These are phyloP conservation scores for Aegilops speltoides DNA, from an alignment of 176 grass and related monocot genomes.

Conservation along the genomic window DNA sequence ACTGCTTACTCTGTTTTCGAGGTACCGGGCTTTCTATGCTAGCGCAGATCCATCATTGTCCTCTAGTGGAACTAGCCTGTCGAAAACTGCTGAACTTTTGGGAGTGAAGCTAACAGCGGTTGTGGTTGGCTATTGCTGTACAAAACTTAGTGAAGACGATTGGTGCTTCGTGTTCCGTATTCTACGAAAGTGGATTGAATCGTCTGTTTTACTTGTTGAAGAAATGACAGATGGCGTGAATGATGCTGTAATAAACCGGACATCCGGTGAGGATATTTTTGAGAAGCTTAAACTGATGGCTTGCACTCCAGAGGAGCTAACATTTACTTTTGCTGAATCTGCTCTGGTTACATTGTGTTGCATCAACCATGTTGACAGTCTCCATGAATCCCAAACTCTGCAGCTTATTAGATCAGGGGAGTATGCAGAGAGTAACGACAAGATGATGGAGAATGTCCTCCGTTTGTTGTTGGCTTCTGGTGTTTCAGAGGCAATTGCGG, in stretches of 20 bases:
- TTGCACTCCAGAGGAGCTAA: constrained; percentile 48
- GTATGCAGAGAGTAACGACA: constrained; percentile 63
- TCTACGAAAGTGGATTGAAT: constrained; percentile 69
- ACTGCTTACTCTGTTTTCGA: constrained; percentile 60
- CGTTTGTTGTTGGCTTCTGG: constrained; percentile 79
- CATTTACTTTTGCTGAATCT: constrained; percentile 54
- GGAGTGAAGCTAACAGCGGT: constrained; percentile 70
- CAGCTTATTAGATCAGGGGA: constrained; percentile 46
- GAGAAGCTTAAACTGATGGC: constrained; percentile 62
- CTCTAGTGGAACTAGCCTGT: constrained; percentile 5
- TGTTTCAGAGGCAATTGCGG: constrained; percentile 73
- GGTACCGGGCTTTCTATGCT: constrained; percentile 52
- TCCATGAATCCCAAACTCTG: constrained; percentile 43
- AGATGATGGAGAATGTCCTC: constrained; percentile 70
- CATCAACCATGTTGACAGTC: constrained; percentile 49
- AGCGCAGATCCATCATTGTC: constrained; percentile 14
- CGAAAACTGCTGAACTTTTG: constrained; percentile 53
- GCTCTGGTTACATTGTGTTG: constrained; percentile 69
- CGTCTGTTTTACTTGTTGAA: constrained; percentile 78
- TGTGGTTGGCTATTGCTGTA: constrained; percentile 79
- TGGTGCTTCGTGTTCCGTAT: constrained; percentile 63
- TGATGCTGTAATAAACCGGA: constrained; percentile 42
- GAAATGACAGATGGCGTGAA: constrained; percentile 69
- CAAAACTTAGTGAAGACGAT: constrained; percentile 67
- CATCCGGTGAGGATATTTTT: constrained; percentile 35